These are phyloP conservation scores for Thermothielavioides terrestris DNA, from an alignment of 495 filamentous ascomycete species.

Conservation along the genomic window DNA sequence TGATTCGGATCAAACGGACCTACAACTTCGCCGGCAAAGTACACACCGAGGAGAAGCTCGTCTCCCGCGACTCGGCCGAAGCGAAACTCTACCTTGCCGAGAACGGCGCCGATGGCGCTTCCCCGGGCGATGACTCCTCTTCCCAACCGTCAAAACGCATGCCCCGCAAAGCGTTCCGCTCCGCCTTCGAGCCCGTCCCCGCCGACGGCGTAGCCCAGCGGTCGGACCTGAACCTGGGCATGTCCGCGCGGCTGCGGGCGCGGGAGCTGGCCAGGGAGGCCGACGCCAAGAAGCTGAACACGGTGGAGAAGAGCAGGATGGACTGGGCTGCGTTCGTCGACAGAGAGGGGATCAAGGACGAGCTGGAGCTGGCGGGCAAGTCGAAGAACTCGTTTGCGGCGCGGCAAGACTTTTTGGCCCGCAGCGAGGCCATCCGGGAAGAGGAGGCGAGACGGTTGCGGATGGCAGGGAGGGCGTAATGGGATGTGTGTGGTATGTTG, in stretches of 20 bases:
- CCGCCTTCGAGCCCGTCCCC: slow-evolving; percentile 69
- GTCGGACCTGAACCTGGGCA: slow-evolving; percentile 43
- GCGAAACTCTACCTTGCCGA: slow-evolving; percentile 64
- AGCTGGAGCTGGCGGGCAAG: slow-evolving; percentile 75
- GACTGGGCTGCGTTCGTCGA: slow-evolving; percentile 96
- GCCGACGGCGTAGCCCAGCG: slow-evolving; percentile 34
- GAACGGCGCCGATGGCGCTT: slow-evolving; percentile 15
- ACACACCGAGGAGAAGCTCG: slow-evolving; percentile 73
- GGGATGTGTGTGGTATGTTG: background rate
- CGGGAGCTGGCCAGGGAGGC: slow-evolving; percentile 34
- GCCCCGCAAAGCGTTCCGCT: slow-evolving; percentile 60
- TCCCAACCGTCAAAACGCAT: slow-evolving; percentile 41
- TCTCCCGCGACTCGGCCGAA: slow-evolving; percentile 71
- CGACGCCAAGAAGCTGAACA: slow-evolving; percentile 79
- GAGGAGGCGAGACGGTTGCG: slow-evolving; percentile 60
- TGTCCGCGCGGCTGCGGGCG: slow-evolving; percentile 30
- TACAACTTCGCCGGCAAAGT: slow-evolving; percentile 88
- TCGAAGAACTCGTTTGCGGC: slow-evolving; percentile 74
- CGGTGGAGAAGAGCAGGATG: slow-evolving; percentile 86
- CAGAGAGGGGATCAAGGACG: slow-evolving; percentile 82
- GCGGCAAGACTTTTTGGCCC: slow-evolving; percentile 80
- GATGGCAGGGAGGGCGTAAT: slow-evolving; percentile 41
- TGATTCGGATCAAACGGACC: slow-evolving; percentile 76
- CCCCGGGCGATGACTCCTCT: slow-evolving; percentile 20
- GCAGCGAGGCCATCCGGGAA: slow-evolving; percentile 68